phyloP scores from a whole-genome alignment of 352 stramenopile genomes.

The Pythium brachiatum region DNA sequence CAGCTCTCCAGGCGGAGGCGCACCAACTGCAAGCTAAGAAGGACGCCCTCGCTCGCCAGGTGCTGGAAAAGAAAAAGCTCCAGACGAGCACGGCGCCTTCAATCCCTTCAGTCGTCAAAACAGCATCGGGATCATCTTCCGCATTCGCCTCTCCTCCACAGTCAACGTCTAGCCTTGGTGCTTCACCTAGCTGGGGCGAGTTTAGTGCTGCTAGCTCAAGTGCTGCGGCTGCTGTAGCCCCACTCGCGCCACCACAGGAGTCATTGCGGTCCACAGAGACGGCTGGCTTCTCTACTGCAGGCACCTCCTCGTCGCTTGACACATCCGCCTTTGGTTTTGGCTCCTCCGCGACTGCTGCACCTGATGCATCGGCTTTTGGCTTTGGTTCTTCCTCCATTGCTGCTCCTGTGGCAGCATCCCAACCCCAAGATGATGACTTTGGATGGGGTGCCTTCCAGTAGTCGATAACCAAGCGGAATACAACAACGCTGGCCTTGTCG shows the following conservation, averaged over 20 bases:
- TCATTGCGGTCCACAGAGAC: conserved; percentile 1
- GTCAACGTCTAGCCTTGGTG: neutral
- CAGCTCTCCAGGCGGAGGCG: conserved; percentile 41
- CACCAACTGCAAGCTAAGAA: conserved; percentile 28
- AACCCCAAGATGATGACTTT: conserved; percentile 16
- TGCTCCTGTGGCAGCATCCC: neutral
- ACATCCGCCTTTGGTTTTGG: conserved; percentile 2
- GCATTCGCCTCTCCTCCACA: neutral
- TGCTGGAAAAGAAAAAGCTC: conserved; percentile 18
- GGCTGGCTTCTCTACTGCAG: neutral
- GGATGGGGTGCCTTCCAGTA: conserved; percentile 31
- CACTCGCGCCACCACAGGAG: conserved; percentile 7
- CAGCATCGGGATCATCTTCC: neutral
- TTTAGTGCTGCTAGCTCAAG: neutral
- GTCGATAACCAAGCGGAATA: neutral
- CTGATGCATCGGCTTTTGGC: conserved; percentile 3
- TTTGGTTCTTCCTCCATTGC: neutral
- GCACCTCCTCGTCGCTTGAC: neutral
- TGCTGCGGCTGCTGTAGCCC: conserved; percentile 5
- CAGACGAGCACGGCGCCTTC: neutral
- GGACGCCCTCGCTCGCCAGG: conserved; percentile 24
- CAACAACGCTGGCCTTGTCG: neutral
- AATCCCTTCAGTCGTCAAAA: neutral
- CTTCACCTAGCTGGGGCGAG: conserved; percentile 3
- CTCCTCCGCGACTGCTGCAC: neutral